Base-by-base conservation (phyloP, 768 basidiomycete genomes). In the Chiua virens region DNA sequence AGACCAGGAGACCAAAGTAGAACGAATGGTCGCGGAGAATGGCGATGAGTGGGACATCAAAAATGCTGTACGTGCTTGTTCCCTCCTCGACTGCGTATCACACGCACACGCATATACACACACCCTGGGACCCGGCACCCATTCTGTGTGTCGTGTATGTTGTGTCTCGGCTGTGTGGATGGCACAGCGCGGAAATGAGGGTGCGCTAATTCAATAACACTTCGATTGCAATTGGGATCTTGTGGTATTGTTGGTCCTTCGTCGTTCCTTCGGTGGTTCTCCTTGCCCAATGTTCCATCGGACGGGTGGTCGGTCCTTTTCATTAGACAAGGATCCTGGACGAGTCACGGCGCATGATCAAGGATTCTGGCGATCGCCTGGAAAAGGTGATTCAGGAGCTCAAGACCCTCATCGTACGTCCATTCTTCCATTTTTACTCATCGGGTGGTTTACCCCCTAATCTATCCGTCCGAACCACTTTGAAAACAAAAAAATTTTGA, bases 271-370 rank as follows among this genome's bases (percentile, higher is more conserved):
- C 53, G 54, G 57, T 55, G 49, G 59, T 47, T 42, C 50, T 46
- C 36, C 58, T 30, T 42, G 34, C 42, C 47, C 32, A 35, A 47
- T 34, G 32, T 52, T 45, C 46, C 39, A 41, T 41, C 28, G 36
- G 50, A 45, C 18, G 36, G 11, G 18, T 40, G 11, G 18, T 40
- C 32, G 32, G 32, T 10, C 46, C 25, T 13, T 55, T 42, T 45
- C 40, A 50, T 34, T 52, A 92, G 89, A 75, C 67, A 48, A 80
- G 77, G 62, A 74, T 92, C 73, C 70, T 85, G 43, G 84, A 88
- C 50, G 92, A 95, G 74, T 85, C 86, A 38, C 72, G 81, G 54
- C 90, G 82, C 75, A 91, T 95, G 91, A 79, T 92, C 52, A 70
- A 71, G 45, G 89, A 92, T 63, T 78, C 85, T 20, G 71, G 74